phyloP scores from a whole-genome alignment of 805 yeast species.

The Cyberlindnera subsufficiens region DNA sequence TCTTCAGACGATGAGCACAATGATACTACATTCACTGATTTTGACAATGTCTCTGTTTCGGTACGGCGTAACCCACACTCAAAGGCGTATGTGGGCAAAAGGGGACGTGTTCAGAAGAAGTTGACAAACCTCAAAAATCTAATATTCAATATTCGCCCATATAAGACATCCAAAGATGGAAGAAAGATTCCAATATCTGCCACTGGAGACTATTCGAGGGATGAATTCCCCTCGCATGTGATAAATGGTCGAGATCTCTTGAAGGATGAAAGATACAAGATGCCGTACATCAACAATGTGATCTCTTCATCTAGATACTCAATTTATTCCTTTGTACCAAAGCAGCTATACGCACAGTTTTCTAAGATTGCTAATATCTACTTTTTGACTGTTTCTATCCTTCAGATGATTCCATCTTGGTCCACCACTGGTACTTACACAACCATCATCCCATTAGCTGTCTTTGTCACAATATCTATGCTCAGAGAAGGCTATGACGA shows the following conservation, averaged over 20 bases:
- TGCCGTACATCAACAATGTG: constrained; percentile 57
- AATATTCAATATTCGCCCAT: constrained; percentile 39
- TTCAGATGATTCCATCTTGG: constrained; percentile 97
- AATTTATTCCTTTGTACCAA: constrained; percentile 73
- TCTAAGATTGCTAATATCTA: constrained; percentile 90
- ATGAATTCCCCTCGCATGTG: constrained; percentile 19
- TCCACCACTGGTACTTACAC: constrained; percentile 95
- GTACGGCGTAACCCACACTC: constrained; percentile 5
- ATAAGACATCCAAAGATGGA: constrained; percentile 60
- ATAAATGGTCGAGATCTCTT: constrained; percentile 28
- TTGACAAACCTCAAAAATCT: constrained; percentile 25
- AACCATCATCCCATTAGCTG: constrained; percentile 81
- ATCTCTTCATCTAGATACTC: constrained; percentile 89
- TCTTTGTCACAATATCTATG: constrained; percentile 86
- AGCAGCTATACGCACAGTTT: constrained; percentile 85
- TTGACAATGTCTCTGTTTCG: neutral
- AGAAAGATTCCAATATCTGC: constrained; percentile 66
- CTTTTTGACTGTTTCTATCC: constrained; percentile 80
- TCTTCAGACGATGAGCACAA: constrained; percentile 1
- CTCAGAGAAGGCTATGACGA: constrained; percentile 94
- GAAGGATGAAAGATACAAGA: constrained; percentile 64
- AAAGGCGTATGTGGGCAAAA: constrained; percentile 17
- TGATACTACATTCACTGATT: neutral
- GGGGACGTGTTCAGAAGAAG: constrained; percentile 17
- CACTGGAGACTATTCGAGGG: constrained; percentile 29